Evolutionary conservation across 192 early-diverging fungal genomes (phyloP).

Genomic region (Rhizophlyctis rosea): DNA sequence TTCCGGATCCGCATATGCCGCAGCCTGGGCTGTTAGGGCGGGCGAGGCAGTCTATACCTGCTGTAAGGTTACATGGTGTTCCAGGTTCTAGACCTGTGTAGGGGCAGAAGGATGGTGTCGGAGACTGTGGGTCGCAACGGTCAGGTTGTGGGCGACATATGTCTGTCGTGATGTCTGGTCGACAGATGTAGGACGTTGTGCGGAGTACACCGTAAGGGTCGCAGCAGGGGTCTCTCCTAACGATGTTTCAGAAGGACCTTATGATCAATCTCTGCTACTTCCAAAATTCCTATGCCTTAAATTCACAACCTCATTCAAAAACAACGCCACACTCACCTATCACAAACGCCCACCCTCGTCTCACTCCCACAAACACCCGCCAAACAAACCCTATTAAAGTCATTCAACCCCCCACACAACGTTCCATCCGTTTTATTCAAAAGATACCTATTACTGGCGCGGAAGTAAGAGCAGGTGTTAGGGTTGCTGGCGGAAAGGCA

Average conservation of each 20-base stretch:
- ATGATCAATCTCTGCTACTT: background rate
- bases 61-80: background rate
- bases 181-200: background rate
- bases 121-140: background rate
- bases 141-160: background rate
- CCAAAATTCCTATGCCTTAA: background rate
- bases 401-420: conserved; percentile 18
- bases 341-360: conserved; percentile 6
- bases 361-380: conserved; percentile 9
- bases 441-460: background rate
- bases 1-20: background rate
- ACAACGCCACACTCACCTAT: conserved; percentile 4
- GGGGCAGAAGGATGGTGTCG: background rate
- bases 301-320: background rate
- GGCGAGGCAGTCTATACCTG: background rate
- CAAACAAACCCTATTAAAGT: conserved; percentile 12
- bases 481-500: conserved; percentile 1
- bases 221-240: conserved; percentile 18
- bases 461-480: conserved; percentile 10
- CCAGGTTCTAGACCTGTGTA: background rate
- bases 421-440: conserved; percentile 25
- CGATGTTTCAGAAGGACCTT: background rate
- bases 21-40: background rate
- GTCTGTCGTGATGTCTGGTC: background rate
- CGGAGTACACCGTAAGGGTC: conserved; percentile 8